A percentile compares a stretch with the other conserved stretches of the same genome.
Conservation (phyloP, 2,329 filamentous ascomycete species). For the Aspergillus piperis region DNA sequence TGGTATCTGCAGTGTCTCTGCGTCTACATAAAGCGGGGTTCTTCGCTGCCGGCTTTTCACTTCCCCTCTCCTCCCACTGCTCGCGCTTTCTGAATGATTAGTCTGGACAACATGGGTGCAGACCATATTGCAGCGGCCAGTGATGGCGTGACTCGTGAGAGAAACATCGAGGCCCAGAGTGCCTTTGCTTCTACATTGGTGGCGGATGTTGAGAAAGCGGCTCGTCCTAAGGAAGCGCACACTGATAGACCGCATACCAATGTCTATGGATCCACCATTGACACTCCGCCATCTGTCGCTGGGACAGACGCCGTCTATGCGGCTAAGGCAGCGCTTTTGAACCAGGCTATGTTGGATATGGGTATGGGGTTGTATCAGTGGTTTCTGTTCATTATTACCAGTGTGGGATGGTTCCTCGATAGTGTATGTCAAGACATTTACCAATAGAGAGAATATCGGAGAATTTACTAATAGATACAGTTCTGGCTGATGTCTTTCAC, state of each 20-base stretch:
- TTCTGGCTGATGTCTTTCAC: conserved; percentile 25
- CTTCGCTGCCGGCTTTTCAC: background rate
- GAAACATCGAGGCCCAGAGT: conserved; percentile 8
- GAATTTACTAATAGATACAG: conserved; percentile 2
- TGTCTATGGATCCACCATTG: conserved; percentile 4
- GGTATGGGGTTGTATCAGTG: conserved; percentile 26
- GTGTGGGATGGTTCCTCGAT: conserved; percentile 25
- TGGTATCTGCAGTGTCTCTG: background rate
- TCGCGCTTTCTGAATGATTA: background rate
- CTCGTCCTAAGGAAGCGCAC: background rate
- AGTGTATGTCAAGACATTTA: conserved; percentile 15
- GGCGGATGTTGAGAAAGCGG: conserved; percentile 1
- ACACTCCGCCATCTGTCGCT: background rate
- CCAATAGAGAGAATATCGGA: too few relatives aligned
- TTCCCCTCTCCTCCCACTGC: background rate
- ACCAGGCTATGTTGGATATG: conserved; percentile 23
- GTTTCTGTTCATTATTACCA: conserved; percentile 22
- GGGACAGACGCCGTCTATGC: conserved; percentile 7
- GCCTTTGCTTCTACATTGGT: conserved; percentile 8
- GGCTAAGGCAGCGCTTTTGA: conserved; percentile 18
- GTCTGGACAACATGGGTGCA: background rate
- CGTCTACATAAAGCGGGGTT: background rate
- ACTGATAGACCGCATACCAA: conserved; percentile 2
- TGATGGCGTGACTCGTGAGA: background rate
- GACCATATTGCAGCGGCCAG: background rate